Evolutionary conservation across 2,329 filamentous ascomycete genomes (phyloP), one percentile per base, ranked within the genome.

Genomic region (Colletotrichum sublineola): DNA sequence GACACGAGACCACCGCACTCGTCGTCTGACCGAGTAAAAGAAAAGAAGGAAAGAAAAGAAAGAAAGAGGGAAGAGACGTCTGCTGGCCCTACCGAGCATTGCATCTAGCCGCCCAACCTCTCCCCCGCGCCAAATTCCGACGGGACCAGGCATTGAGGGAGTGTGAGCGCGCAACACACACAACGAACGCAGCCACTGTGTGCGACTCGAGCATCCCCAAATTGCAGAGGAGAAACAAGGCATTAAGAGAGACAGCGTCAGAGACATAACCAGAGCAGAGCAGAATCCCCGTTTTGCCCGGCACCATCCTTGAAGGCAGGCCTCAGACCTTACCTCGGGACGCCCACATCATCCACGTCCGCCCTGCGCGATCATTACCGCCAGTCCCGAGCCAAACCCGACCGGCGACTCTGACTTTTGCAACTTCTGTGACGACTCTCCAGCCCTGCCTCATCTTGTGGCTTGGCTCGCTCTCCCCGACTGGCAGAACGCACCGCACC

Each of bases 381-480:
- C 60, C 62, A 67, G 61, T 48, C 57, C 56, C 67, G 57, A 56
- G 60, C 60, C 53, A 64, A 64, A 33, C 67, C 66, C 66, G 67
- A 64, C 44, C 55, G 61, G 62, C 53, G 48, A 57, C 61, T 46
- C 55, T 58, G 61, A 57, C 60, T 48, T 71, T 61, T 56, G 65
- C 67, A 40, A 64, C 44, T 60, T 18, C 60, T 63, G 67, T 72
- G 63, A 72, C 71, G 63, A 72, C 52, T 55, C 44, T 46, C 58
- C 33, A 73, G 73, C 67, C 73, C 73, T 67, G 44, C 73, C 73
- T 67, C 38, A 44, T 69, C 67, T 68, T 73, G 71, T 73, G 71
- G 71, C 71, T 73, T 73, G 63, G 53, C 55, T 69, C 70, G 69
- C 69, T 72, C 66, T 72, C 69, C 44, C 60, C 65, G 60, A 29